Conservation (phyloP, 2,329 filamentous ascomycete genomes). For the Chaetomiaceae sp. region DNA sequence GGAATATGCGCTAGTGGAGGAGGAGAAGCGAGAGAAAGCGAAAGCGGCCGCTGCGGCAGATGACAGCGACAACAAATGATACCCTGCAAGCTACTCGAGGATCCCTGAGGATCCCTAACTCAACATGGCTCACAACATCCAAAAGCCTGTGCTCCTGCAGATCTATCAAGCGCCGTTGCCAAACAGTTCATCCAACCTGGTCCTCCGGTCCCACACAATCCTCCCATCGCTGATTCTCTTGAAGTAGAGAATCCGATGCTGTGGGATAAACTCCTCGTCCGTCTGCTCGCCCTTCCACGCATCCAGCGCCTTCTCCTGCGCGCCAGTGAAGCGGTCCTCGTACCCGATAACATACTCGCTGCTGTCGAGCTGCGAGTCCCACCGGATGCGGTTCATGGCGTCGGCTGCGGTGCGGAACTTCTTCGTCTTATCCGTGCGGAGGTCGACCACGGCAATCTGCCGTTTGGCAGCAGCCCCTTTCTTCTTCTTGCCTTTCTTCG, state of each 20-base stretch:
- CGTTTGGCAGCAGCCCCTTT: constrained; percentile 9
- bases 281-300: constrained; percentile 57
- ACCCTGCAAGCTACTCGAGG: background rate
- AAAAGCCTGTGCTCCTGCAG: no score
- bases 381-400: constrained; percentile 53
- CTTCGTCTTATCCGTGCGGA: constrained; percentile 34
- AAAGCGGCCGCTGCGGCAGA: background rate
- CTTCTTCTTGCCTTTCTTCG: constrained; percentile 17
- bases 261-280: constrained; percentile 61
- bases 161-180: constrained; percentile 37
- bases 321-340: constrained; percentile 53
- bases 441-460: constrained; percentile 18
- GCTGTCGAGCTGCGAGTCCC: constrained; percentile 49
- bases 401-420: constrained; percentile 53
- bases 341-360: constrained; percentile 54
- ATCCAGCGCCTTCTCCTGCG: constrained; percentile 47
- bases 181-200: constrained; percentile 50
- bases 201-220: constrained; percentile 52
- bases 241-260: constrained; percentile 59
- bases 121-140: no score
- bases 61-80: constrained; percentile 5
- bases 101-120: no score
- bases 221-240: constrained; percentile 44
- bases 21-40: background rate
- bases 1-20: constrained; percentile 11